Conservation (phyloP, 208 protist species). For the Zelonia costaricensis region DNA sequence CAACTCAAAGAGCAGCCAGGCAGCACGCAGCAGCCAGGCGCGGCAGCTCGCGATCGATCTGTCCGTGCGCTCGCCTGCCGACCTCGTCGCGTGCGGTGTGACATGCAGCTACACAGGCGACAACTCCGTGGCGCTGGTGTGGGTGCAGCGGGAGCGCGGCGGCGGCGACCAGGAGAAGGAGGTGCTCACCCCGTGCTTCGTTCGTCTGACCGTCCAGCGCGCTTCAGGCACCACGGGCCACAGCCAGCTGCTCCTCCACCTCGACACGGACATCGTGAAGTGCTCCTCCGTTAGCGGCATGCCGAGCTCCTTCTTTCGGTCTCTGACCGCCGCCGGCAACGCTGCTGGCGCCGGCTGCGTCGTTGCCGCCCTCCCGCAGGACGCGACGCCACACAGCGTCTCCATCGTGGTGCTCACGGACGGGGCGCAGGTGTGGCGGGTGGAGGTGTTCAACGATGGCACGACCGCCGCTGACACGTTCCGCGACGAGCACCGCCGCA, state of each 20-base stretch:
- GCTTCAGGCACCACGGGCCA: slow-evolving; percentile 45
- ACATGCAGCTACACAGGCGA: slow-evolving; percentile 49
- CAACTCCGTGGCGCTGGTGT: slow-evolving; percentile 62
- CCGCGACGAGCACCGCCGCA: slow-evolving; percentile 31
- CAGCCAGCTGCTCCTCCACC: slow-evolving; percentile 47
- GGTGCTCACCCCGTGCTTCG: slow-evolving; percentile 17
- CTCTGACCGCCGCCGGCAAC: not conserved
- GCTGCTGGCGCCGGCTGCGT: slow-evolving; percentile 35
- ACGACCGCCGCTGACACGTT: slow-evolving; percentile 24
- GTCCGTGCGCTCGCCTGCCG: slow-evolving; percentile 16
- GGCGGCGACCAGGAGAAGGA: slow-evolving; percentile 8
- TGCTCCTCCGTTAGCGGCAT: slow-evolving; percentile 35
- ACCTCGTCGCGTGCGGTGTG: slow-evolving; percentile 71
- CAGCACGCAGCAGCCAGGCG: slow-evolving; percentile 44
- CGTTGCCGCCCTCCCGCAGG: slow-evolving; percentile 36
- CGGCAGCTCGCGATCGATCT: slow-evolving; percentile 72
- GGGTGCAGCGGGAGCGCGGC: slow-evolving; percentile 38
- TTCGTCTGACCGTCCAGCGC: slow-evolving; percentile 61
- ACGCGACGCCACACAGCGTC: slow-evolving; percentile 20
- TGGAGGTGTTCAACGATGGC: slow-evolving; percentile 55
- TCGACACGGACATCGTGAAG: slow-evolving; percentile 44
- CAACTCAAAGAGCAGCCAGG: slow-evolving; percentile 34
- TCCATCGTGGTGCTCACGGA: slow-evolving; percentile 61
- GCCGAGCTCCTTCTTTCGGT: slow-evolving; percentile 18
- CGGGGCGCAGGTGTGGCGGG: slow-evolving; percentile 60